Conservation (phyloP, 441 rosid genomes). For the Pelargonium fulgidum region DNA sequence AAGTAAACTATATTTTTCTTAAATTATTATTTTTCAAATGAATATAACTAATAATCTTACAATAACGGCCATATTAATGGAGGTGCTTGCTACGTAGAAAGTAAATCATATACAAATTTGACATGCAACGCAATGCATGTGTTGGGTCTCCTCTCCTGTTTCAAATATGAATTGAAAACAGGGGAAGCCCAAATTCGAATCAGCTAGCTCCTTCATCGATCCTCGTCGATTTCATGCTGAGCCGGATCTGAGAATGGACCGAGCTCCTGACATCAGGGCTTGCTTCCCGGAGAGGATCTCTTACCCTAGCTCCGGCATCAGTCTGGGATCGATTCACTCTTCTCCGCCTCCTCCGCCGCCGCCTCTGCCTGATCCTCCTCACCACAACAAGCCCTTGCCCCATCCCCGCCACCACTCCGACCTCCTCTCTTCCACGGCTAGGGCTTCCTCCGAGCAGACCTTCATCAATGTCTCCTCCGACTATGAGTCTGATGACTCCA, state of each 20-base stretch:
- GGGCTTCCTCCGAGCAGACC: background rate
- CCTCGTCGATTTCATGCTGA: conserved; percentile 1
- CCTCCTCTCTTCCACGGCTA: background rate
- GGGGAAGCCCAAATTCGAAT: background rate
- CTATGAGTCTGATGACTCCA: conserved; percentile 3
- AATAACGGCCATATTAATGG: too few relatives aligned
- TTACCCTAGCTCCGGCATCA: conserved; percentile 5
- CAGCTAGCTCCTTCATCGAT: background rate
- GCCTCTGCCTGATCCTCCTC: background rate
- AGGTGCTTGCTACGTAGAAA: too few relatives aligned
- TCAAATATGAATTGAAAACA: background rate
- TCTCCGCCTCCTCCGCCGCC: conserved; percentile 2
- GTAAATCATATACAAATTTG: too few relatives aligned
- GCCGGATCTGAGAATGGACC: background rate
- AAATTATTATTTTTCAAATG: too few relatives aligned
- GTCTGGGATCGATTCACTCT: background rate
- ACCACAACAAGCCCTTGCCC: background rate
- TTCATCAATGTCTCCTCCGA: background rate
- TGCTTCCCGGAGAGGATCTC: conserved; percentile 4
- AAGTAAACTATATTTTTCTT: too few relatives aligned
- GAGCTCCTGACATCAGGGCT: conserved; percentile 4
- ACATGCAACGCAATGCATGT: background rate
- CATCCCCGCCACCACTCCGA: background rate
- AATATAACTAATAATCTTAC: too few relatives aligned
- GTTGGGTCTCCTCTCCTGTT: background rate